Evolutionary conservation across 768 basidiomycete species (phyloP).

Genomic region (Dioszegia hungarica): DNA sequence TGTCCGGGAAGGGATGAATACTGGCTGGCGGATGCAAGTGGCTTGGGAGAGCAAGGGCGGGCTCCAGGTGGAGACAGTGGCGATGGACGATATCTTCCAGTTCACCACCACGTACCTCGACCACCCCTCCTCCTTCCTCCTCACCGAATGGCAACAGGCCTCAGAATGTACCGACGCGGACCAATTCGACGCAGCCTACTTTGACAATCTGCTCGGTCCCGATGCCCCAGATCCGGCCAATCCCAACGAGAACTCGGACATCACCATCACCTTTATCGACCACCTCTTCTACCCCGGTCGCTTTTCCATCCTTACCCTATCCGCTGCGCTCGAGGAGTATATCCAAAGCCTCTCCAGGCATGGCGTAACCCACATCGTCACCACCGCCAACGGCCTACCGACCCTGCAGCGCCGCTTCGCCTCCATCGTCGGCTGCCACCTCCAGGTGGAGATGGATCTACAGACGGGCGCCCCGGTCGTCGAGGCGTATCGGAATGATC

Average conservation of each 20-base stretch:
- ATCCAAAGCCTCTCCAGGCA: conserved; percentile 57
- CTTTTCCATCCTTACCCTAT: conserved; percentile 77
- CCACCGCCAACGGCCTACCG: conserved; percentile 56
- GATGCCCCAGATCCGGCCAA: conserved; percentile 47
- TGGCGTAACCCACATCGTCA: not conserved
- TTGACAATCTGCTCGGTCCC: conserved; percentile 70
- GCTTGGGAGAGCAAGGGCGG: conserved; percentile 39
- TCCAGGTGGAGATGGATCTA: conserved; percentile 65
- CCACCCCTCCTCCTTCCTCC: conserved; percentile 4
- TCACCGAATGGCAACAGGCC: conserved; percentile 37
- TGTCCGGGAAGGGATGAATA: conserved; percentile 9
- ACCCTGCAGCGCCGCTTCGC: conserved; percentile 71
- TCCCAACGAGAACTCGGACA: conserved; percentile 45
- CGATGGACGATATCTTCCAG: conserved; percentile 54
- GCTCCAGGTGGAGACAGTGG: conserved; percentile 16
- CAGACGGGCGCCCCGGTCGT: conserved; percentile 75
- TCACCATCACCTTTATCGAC: conserved; percentile 73
- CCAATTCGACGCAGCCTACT: conserved; percentile 59
- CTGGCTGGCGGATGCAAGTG: conserved; percentile 35
- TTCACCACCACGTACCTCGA: conserved; percentile 59
- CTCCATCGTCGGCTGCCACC: conserved; percentile 78
- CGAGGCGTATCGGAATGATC: conserved; percentile 71
- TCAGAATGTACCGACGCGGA: conserved; percentile 12
- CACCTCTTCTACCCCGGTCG: conserved; percentile 81
- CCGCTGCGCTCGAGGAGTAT: conserved; percentile 77